phyloP scores from a whole-genome alignment of 1,284 basidiomycete genomes.

The Ceratobasidium sp. region DNA sequence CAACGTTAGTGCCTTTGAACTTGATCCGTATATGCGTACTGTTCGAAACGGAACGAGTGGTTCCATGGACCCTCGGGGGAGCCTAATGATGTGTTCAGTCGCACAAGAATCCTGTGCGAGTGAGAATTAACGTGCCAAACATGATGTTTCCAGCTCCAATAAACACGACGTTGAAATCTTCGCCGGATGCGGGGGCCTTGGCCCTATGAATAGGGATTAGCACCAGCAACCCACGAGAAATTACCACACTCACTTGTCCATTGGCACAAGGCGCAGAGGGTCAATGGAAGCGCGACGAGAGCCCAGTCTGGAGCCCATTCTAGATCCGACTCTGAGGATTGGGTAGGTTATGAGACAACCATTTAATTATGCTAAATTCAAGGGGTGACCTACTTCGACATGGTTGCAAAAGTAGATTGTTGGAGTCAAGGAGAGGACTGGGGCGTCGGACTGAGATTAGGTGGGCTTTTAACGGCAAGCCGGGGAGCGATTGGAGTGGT shows the following conservation, averaged over 20 bases:
- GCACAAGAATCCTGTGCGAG: too few species aligned
- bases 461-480: neutral
- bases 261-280: constrained; percentile 71
- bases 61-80: constrained; percentile 90
- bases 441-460: neutral
- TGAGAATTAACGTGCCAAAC: constrained; percentile 66
- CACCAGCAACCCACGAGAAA: neutral
- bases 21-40: constrained; percentile 57
- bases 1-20: neutral
- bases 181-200: constrained; percentile 44
- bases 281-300: constrained; percentile 76
- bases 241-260: constrained; percentile 66
- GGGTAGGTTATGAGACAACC: neutral
- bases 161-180: constrained; percentile 89
- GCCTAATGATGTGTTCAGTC: too few species aligned
- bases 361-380: too few species aligned
- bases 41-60: constrained; percentile 94
- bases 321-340: neutral
- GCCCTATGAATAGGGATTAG: constrained; percentile 39
- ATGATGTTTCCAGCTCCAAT: constrained; percentile 94
- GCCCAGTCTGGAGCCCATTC: neutral
- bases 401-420: constrained; percentile 7
- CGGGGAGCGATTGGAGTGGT: constrained; percentile 14
- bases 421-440: neutral
- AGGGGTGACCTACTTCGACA: constrained; percentile 13